These are phyloP conservation scores for Agaricus subrufescens DNA, from an alignment of 768 basidiomycete species.

Conservation along the genomic window DNA sequence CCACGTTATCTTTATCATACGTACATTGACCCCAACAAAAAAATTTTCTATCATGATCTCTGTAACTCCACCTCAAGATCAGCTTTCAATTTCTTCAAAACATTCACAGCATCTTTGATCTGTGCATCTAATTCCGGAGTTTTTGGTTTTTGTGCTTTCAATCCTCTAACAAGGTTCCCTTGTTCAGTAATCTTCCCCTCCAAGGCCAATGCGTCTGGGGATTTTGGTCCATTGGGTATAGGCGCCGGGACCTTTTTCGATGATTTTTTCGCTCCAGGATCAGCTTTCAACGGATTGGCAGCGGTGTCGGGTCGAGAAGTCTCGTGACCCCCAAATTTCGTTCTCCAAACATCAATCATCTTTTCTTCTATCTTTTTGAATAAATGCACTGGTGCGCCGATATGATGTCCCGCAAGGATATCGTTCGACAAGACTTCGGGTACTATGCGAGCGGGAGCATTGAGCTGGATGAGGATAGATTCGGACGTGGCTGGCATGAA, in stretches of 20 bases:
- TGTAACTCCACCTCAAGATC: conserved; percentile 34
- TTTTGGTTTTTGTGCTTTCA: conserved; percentile 65
- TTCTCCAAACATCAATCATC: conserved; percentile 79
- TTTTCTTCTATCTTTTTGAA: conserved; percentile 94
- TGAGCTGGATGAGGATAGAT: conserved; percentile 79
- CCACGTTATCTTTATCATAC: not conserved
- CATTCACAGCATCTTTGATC: conserved; percentile 55
- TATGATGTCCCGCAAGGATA: conserved; percentile 79
- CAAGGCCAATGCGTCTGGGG: conserved; percentile 64
- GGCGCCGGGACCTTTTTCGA: conserved; percentile 45
- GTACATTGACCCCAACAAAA: not conserved
- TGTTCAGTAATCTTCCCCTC: conserved; percentile 76
- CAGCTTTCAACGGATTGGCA: conserved; percentile 36
- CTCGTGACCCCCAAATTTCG: conserved; percentile 70
- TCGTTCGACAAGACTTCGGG: conserved; percentile 73
- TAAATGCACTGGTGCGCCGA: conserved; percentile 83
- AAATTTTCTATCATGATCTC: not conserved
- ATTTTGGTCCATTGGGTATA: conserved; percentile 52
- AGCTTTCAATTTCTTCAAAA: conserved; percentile 61
- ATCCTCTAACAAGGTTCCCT: conserved; percentile 62
- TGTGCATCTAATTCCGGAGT: conserved; percentile 57
- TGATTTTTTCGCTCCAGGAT: conserved; percentile 48
- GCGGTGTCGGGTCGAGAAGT: conserved; percentile 26
- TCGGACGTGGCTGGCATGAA: conserved; percentile 94
- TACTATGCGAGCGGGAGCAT: conserved; percentile 80